Conservation (phyloP, 305 asterid genomes). For the Euphrasia arctica region DNA sequence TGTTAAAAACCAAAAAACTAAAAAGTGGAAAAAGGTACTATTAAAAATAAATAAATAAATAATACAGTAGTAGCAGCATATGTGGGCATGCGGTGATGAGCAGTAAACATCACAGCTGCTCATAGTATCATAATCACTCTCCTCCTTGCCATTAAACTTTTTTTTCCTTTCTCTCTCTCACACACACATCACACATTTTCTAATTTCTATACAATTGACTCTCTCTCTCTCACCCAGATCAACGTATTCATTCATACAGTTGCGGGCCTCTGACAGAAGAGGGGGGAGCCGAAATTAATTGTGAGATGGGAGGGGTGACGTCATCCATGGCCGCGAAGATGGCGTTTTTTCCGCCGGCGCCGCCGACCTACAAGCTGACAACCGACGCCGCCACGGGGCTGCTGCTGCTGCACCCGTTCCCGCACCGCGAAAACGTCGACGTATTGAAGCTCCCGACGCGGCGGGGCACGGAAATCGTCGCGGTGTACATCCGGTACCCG, state of each 20-base stretch:
- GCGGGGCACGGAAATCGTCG: conserved; percentile 77
- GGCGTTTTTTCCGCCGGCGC: conserved; percentile 91
- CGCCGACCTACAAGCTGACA: conserved; percentile 70
- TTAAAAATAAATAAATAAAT: too few species aligned
- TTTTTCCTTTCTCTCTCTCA: background rate
- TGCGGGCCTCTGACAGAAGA: background rate
- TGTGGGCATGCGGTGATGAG: too few species aligned
- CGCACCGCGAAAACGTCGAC: conserved; percentile 92
- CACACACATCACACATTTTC: conserved; percentile 6
- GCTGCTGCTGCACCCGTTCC: conserved; percentile 67
- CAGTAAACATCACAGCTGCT: conserved; percentile 37
- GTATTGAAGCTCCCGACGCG: conserved; percentile 71
- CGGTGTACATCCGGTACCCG: conserved; percentile 75
- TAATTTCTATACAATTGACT: conserved; percentile 23
- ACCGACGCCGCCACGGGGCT: conserved; percentile 61
- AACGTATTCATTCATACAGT: background rate
- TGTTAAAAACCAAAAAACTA: too few species aligned
- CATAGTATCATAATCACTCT: conserved; percentile 33
- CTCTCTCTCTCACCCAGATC: conserved; percentile 7
- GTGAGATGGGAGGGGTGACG: conserved; percentile 87
- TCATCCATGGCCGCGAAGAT: conserved; percentile 97
- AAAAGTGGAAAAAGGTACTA: too few species aligned
- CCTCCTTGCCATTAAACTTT: background rate
- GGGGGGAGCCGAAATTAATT: conserved; percentile 1
- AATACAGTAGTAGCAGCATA: too few species aligned